A percentile compares a stretch with the other conserved stretches of the same genome.
phyloP scores from a whole-genome alignment of 2,329 filamentous ascomycete species.

The Geosmithia putterillii region DNA sequence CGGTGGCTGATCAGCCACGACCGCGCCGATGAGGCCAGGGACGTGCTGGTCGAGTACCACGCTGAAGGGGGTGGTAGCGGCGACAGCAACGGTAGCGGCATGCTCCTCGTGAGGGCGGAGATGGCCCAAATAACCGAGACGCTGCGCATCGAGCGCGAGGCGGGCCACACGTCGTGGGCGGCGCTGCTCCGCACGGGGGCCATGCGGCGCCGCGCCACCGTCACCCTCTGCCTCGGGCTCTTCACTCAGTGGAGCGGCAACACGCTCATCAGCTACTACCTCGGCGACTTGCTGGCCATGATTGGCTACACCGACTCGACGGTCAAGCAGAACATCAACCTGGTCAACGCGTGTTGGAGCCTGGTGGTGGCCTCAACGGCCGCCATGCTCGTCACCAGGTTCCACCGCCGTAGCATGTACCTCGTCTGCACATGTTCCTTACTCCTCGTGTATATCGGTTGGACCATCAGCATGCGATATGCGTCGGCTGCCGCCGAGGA shows the following conservation, averaged over 20 bases:
- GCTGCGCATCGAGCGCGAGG: constrained; percentile 25
- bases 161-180: constrained; percentile 36
- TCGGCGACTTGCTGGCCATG: constrained; percentile 28
- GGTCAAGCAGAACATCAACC: constrained; percentile 28
- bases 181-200: constrained; percentile 37
- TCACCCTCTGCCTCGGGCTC: constrained; percentile 35
- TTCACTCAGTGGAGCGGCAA: constrained; percentile 44
- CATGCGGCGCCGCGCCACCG: constrained; percentile 34
- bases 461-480: constrained; percentile 33
- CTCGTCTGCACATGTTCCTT: constrained; percentile 31
- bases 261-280: constrained; percentile 35
- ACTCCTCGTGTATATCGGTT: constrained; percentile 35
- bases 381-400: constrained; percentile 26
- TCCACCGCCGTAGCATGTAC: constrained; percentile 29
- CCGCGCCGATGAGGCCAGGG: constrained; percentile 28
- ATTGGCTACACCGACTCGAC: constrained; percentile 25
- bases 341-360: constrained; percentile 27
- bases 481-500: constrained; percentile 9
- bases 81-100: too few relatives aligned
- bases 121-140: constrained; percentile 36
- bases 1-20: constrained; percentile 18
- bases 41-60: constrained; percentile 34
- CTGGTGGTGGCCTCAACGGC: constrained; percentile 23
- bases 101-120: constrained; percentile 34
- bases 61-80: constrained; percentile 30